Conservation (phyloP, 257 asterid species). For the Cinchona pubescens region DNA sequence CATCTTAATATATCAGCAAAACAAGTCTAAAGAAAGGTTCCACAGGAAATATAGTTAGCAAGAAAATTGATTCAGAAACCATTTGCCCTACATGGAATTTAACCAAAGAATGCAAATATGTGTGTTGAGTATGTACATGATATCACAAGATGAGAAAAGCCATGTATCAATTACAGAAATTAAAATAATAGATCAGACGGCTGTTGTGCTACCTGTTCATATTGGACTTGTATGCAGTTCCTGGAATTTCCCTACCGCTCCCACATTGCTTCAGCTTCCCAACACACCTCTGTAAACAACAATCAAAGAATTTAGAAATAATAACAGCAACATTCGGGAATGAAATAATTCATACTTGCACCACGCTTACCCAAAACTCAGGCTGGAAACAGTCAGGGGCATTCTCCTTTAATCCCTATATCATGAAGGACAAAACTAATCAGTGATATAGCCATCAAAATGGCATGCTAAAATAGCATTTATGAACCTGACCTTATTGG, state of each 20-base stretch:
- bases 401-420: slow-evolving; percentile 50
- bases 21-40: not conserved
- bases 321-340: not conserved
- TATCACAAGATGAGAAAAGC: not conserved
- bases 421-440: not conserved
- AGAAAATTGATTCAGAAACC: not conserved
- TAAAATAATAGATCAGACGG: not conserved
- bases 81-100: not conserved
- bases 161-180: not conserved
- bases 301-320: not conserved
- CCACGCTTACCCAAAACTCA: slow-evolving; percentile 47
- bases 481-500: slow-evolving; percentile 44
- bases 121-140: not conserved
- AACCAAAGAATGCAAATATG: not conserved
- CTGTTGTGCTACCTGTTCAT: slow-evolving; percentile 42
- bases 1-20: not conserved
- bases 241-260: slow-evolving; percentile 33
- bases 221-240: slow-evolving; percentile 35
- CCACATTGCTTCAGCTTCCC: slow-evolving; percentile 62
- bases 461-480: not conserved
- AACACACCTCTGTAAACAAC: slow-evolving; percentile 36
- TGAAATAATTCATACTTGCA: not conserved
- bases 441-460: slow-evolving; percentile 4
- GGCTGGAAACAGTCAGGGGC: slow-evolving; percentile 40
- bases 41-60: not conserved